Evolutionary conservation across 441 rosid species (phyloP), one percentile per base, ranked within the genome.

Genomic region (Adansonia gregorii): DNA sequence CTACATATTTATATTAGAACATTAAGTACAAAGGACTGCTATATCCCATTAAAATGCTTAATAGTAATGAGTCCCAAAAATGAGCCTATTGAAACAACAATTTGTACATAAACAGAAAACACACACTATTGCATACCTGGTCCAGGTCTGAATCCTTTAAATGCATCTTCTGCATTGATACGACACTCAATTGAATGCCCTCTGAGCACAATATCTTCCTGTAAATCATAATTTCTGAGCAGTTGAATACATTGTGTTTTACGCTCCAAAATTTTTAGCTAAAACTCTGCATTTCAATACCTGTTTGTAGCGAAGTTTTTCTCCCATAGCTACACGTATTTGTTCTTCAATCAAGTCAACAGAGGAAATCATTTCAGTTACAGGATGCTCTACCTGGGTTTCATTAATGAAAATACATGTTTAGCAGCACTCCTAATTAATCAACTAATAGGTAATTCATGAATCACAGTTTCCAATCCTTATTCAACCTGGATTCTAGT

Each of bases 121-220:
- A 19, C 3, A 17, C 3, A 2, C 75, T 31, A 59, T 51, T 11
- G 31, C 78, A 75, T 78, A 95, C 99, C 99, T 81, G 99, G 99
- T 39, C 99, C 98, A 45, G 99, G 99, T 80, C 98, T 88, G 87
- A 95, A 95, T 39, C 92, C 93, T 84, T 95, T 95, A 66, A 95
- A 95, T 71, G 99, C 93, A 77, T 95, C 99, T 82, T 95, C 99
- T 6, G 98, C 99, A 82, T 95, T 95, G 83, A 95, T 95, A 80
- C 99, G 98, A 15, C 99, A 95, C 84, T 95, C 99, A 79, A 95
- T 95, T 41, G 99, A 93, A 86, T 95, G 99, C 55, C 98, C 99
- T 85, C 91, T 89, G 49, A 95, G 98, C 78, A 93, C 93, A 80
- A 95, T 91, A 12, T 93, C 98, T 76, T 95, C 99, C 99, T 94